phyloP scores from a whole-genome alignment of 331 rosid species.

The Stylosanthes scabra region DNA sequence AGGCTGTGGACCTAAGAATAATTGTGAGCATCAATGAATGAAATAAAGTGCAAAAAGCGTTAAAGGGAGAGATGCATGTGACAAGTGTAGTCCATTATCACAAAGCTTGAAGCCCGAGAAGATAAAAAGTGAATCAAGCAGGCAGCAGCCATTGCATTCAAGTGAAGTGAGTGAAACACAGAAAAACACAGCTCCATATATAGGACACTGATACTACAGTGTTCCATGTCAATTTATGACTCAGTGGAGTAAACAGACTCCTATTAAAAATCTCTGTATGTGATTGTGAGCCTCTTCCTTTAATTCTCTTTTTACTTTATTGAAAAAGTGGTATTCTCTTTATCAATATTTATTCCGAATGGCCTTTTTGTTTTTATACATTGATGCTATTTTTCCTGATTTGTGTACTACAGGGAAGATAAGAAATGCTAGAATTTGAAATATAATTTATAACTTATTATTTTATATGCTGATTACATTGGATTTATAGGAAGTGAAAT shows the following conservation, averaged over 20 bases:
- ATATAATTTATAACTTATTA: not conserved
- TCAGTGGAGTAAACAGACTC: not conserved
- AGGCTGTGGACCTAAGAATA: conserved; percentile 45
- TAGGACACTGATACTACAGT: conserved; percentile 18
- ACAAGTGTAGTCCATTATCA: conserved; percentile 48
- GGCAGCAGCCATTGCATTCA: conserved; percentile 35
- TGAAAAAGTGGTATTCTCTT: not conserved
- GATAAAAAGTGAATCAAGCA: conserved; percentile 55
- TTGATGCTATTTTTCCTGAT: not conserved
- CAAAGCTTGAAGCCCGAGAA: conserved; percentile 53
- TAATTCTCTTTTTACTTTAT: not conserved
- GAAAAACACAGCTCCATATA: conserved; percentile 10
- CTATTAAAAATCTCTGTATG: not conserved
- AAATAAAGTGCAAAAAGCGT: conserved; percentile 46
- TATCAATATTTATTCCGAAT: too few species aligned
- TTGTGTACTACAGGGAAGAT: not conserved
- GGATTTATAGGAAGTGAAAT: not conserved
- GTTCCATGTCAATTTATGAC: not conserved
- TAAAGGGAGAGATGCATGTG: conserved; percentile 51
- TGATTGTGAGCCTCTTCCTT: not conserved
- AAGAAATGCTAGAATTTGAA: not conserved
- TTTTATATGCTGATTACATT: not conserved
- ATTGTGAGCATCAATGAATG: conserved; percentile 37
- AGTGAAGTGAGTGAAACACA: conserved; percentile 16
- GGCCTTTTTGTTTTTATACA: too few species aligned